Base-by-base conservation (phyloP, 1,139 yeast genomes). In the Candida mesenterica region DNA sequence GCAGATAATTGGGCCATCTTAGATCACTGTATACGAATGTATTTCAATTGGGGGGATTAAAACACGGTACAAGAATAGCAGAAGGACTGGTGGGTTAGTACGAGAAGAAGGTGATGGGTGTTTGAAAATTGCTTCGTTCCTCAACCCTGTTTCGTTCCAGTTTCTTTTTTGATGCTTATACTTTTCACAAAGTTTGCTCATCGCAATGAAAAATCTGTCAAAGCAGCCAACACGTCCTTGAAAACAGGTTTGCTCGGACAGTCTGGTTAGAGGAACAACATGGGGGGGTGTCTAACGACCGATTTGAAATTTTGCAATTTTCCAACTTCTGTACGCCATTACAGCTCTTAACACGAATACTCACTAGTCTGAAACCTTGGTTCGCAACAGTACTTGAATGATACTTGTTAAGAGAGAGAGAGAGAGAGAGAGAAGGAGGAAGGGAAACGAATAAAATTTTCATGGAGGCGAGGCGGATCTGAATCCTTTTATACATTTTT, bases 1-100 rank as follows among this genome's bases (percentile, higher is more conserved):
- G 76, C 77, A 47, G 85, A 77, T 42, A 61, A 50, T 35, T 41
- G 43, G 36, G 50, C 51, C 59, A 55, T 54, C 44, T 44, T 45
- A n/a, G n/a, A n/a, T n/a, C 28, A 32, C 20, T 16, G 16, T 14
- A 32, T n/a, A 24, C 30, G 36, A 9, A 28, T 28, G 48, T 39
- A 43, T 33, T 39, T 38, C 40, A 43, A 41, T 36, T 45, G 46
- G 48, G 50, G 49, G 45, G 37, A 40, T 36, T 40, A 41, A 46
- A 46, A 45, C 36, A 44, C 49, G 28, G 27, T 20, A 28, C 8
- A n/a, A 12, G 8, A 25, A 25, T 10, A 25, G 15, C 5, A 15
- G 15, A 7, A 25, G 17, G 12, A 25, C 8, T 24, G 12, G 6
- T 10, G 17, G 14, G 28, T 25, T 25, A 25, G 17, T 25, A 25